A percentile compares a stretch with the other conserved stretches of the same genome.
Conservation (phyloP, 805 yeast species). For the Zygosaccharomyces gambellarensis region DNA sequence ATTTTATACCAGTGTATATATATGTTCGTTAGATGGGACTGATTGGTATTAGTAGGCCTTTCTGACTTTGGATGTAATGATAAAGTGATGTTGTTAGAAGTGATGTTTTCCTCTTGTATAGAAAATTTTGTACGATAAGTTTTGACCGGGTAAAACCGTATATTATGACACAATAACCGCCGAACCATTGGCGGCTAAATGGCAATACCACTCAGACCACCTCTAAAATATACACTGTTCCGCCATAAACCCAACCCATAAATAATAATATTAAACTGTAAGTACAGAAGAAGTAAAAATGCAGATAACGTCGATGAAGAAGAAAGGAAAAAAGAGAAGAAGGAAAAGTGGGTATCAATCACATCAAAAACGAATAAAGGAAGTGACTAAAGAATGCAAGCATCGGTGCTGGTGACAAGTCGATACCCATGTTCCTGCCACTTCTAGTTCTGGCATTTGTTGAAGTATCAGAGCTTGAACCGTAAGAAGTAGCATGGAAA, state of each 20-base stretch:
- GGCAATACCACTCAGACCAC: too few species aligned
- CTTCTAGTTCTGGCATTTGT: background rate
- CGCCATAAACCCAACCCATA: background rate
- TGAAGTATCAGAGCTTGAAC: background rate
- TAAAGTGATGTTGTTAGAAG: slow-evolving; percentile 7
- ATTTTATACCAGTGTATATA: slow-evolving; percentile 16
- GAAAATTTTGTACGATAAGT: background rate
- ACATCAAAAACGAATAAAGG: slow-evolving; percentile 1
- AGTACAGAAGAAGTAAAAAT: slow-evolving; percentile 1
- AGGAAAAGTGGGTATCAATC: slow-evolving; percentile 5
- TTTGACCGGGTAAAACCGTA: background rate
- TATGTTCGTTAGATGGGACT: slow-evolving; percentile 19
- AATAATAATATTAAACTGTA: background rate
- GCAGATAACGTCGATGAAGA: background rate
- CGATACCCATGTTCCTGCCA: background rate
- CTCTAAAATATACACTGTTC: too few species aligned
- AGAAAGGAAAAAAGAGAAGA: background rate
- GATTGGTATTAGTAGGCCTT: background rate
- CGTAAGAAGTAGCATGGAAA: slow-evolving; percentile 15
- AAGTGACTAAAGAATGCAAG: slow-evolving; percentile 2
- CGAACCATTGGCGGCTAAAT: background rate
- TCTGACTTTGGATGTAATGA: slow-evolving; percentile 4
- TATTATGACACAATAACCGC: background rate
- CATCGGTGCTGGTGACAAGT: background rate
- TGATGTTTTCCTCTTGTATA: slow-evolving; percentile 1